Evolutionary conservation across 331 rosid genomes (phyloP).

Genomic region (Prunus yedoensis): DNA sequence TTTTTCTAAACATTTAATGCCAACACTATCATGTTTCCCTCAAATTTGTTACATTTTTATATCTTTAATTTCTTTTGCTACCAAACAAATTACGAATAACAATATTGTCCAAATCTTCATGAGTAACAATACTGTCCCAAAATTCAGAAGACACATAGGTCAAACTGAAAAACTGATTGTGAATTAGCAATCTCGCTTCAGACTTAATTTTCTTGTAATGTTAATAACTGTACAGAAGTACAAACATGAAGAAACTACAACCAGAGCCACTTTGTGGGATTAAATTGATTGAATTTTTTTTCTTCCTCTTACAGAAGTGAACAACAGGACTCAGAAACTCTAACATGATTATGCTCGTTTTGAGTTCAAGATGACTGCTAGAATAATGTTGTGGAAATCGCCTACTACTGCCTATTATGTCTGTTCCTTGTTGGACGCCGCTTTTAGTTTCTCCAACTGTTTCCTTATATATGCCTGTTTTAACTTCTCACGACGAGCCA

Average conservation of each 20-base stretch:
- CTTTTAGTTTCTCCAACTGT: constrained; percentile 72
- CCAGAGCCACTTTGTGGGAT: background rate
- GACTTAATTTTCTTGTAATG: no score
- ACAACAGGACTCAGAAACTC: background rate
- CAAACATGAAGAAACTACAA: background rate
- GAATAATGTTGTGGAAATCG: background rate
- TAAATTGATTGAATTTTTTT: background rate
- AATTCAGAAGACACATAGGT: no score
- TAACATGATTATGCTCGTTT: background rate
- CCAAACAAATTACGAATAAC: no score
- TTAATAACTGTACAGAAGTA: background rate
- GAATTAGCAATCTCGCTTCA: no score
- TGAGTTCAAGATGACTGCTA: background rate
- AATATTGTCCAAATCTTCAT: no score
- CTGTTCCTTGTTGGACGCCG: constrained; percentile 46
- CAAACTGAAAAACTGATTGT: no score
- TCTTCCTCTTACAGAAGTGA: background rate
- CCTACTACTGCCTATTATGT: background rate
- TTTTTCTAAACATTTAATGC: no score
- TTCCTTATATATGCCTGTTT: constrained; percentile 87
- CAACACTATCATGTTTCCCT: no score
- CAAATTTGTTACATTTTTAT: no score
- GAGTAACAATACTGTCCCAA: no score
- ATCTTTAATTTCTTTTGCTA: no score
- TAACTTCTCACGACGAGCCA: constrained; percentile 77